phyloP scores from a whole-genome alignment of 805 yeast species.

The Komagataella pseudopastoris region DNA sequence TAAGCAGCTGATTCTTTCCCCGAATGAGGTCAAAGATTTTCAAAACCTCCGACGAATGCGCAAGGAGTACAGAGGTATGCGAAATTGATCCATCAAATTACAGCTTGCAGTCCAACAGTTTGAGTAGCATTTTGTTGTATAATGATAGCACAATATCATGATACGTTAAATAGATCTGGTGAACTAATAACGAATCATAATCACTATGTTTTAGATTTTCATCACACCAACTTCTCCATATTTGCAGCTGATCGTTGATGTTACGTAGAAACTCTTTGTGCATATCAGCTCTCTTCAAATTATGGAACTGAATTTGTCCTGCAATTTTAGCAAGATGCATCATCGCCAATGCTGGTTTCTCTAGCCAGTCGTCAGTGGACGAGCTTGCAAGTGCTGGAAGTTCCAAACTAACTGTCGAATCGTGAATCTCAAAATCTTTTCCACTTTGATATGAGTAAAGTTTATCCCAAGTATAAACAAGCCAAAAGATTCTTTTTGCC shows the following conservation, averaged over 20 bases:
- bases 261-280: neutral
- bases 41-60: neutral
- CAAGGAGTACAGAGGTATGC: neutral
- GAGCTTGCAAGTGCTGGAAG: neutral
- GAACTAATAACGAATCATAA: neutral
- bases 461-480: neutral
- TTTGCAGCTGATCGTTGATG: neutral
- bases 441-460: neutral
- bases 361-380: neutral
- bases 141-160: neutral
- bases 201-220: neutral
- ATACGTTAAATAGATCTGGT: neutral
- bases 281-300: neutral
- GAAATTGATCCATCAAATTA: neutral
- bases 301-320: neutral
- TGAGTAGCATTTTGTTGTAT: neutral
- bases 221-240: neutral
- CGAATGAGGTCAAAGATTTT: neutral
- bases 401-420: neutral
- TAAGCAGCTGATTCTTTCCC: neutral
- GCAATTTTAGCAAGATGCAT: neutral
- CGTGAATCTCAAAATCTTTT: conserved; percentile 14
- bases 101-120: neutral
- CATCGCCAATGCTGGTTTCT: neutral
- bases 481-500: neutral